Conservation (phyloP, 495 filamentous ascomycete genomes). For the Geoglossum glabrum region DNA sequence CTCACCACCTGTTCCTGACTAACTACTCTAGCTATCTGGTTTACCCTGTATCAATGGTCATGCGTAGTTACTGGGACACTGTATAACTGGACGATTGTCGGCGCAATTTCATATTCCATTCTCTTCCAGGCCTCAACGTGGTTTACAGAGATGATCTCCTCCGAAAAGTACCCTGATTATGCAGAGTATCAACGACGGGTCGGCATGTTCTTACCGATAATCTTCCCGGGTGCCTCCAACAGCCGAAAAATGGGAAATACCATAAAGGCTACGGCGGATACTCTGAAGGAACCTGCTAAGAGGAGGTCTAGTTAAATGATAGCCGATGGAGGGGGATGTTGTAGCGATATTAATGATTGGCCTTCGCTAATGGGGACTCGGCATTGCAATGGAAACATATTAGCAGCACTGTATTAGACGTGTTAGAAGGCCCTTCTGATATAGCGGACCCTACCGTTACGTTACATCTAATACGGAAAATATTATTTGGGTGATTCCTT, state of each 20-base stretch:
- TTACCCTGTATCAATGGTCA: conserved; percentile 68
- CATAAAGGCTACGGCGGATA: not conserved
- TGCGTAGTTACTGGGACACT: conserved; percentile 47
- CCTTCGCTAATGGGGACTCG: not conserved
- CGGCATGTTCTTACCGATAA: conserved; percentile 56
- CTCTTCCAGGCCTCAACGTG: conserved; percentile 79
- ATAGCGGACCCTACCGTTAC: no score
- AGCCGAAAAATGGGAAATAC: not conserved
- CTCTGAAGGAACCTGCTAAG: not conserved
- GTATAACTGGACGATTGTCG: conserved; percentile 63
- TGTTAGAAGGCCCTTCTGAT: no score
- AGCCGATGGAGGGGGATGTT: not conserved
- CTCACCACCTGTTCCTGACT: not conserved
- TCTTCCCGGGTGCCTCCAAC: not conserved
- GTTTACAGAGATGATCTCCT: conserved; percentile 66
- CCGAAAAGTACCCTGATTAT: conserved; percentile 78
- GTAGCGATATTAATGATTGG: not conserved
- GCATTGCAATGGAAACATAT: not conserved
- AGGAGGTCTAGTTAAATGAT: not conserved
- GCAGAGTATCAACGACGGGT: conserved; percentile 62
- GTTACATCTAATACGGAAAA: no score
- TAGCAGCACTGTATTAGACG: not conserved
- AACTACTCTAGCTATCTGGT: conserved; percentile 42
- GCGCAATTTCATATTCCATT: conserved; percentile 43
- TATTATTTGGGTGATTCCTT: no score